Conservation (phyloP, 2,329 filamentous ascomycete genomes). For the Ilyonectria robusta region DNA sequence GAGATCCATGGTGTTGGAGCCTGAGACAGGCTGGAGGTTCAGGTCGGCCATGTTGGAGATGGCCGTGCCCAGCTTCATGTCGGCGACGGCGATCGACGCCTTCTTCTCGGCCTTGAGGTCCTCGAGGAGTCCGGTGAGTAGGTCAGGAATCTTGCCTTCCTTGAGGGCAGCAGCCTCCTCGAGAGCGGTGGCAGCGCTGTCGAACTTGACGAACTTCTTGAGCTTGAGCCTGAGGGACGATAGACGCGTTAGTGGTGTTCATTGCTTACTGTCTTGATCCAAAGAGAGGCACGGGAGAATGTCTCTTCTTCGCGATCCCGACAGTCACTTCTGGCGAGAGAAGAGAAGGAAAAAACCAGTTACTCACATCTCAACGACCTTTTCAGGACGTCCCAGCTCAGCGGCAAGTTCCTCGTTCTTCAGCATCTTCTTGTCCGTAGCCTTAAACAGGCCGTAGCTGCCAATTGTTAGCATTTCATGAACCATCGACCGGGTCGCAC, state of each 20-base stretch:
- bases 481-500: constrained; percentile 15
- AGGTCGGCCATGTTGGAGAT: constrained; percentile 94
- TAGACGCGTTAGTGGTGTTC: constrained; percentile 27
- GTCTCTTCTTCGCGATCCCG: neutral
- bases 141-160: constrained; percentile 94
- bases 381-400: constrained; percentile 84
- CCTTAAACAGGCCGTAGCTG: constrained; percentile 98
- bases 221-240: constrained; percentile 80
- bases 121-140: constrained; percentile 86
- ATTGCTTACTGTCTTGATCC: neutral
- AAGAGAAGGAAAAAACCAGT: constrained; percentile 25
- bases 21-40: constrained; percentile 85
- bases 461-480: constrained; percentile 50
- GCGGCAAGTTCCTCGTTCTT: constrained; percentile 85
- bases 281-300: neutral
- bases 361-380: constrained; percentile 87
- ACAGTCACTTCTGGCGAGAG: constrained; percentile 8
- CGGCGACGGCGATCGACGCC: constrained; percentile 91
- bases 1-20: constrained; percentile 75
- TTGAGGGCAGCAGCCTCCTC: constrained; percentile 91
- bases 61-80: constrained; percentile 90
- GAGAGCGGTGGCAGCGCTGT: constrained; percentile 90
- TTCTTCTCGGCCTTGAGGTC: constrained; percentile 98
- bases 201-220: constrained; percentile 98
- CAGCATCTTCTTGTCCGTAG: constrained; percentile 97